Evolutionary conservation across 2,329 filamentous ascomycete genomes (phyloP).

Genomic region (Aspergillus pseudoterreus): DNA sequence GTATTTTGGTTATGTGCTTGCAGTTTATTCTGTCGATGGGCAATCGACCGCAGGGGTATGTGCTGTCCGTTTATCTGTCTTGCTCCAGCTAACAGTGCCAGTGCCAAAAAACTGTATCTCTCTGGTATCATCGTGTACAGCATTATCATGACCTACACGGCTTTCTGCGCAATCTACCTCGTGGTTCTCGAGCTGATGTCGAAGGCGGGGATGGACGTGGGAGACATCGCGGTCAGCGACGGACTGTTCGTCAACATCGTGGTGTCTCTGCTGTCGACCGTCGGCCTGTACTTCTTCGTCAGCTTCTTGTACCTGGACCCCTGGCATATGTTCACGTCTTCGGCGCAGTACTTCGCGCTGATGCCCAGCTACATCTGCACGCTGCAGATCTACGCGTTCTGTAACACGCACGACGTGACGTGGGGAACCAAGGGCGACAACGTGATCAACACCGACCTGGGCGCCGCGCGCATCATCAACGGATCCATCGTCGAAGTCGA

Average conservation of each 20-base stretch:
- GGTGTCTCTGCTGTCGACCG: conserved; percentile 79
- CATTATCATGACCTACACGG: conserved; percentile 94
- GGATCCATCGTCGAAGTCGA: conserved; percentile 84
- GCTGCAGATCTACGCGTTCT: conserved; percentile 96
- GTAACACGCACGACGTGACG: conserved; percentile 97
- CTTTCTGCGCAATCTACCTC: conserved; percentile 84
- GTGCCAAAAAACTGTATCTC: conserved; percentile 82
- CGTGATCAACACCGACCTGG: conserved; percentile 85
- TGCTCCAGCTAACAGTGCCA: conserved; percentile 15
- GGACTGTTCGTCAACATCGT: conserved; percentile 95
- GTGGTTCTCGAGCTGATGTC: conserved; percentile 72
- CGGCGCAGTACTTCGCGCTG: conserved; percentile 86
- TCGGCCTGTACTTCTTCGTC: conserved; percentile 95
- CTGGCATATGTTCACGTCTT: conserved; percentile 97
- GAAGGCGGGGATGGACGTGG: conserved; percentile 38
- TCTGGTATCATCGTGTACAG: conserved; percentile 84
- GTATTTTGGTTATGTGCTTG: conserved; percentile 81
- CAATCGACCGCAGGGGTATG: conserved; percentile 83
- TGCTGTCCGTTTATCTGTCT: not conserved
- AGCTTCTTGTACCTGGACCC: conserved; percentile 95
- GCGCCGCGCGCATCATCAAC: conserved; percentile 74
- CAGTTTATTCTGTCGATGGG: conserved; percentile 97
- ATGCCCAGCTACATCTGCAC: conserved; percentile 95
- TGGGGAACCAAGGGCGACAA: conserved; percentile 99
- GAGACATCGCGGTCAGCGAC: conserved; percentile 63